Conservation (phyloP, 73 alveolate species). For the Paramecium sonneborni region DNA sequence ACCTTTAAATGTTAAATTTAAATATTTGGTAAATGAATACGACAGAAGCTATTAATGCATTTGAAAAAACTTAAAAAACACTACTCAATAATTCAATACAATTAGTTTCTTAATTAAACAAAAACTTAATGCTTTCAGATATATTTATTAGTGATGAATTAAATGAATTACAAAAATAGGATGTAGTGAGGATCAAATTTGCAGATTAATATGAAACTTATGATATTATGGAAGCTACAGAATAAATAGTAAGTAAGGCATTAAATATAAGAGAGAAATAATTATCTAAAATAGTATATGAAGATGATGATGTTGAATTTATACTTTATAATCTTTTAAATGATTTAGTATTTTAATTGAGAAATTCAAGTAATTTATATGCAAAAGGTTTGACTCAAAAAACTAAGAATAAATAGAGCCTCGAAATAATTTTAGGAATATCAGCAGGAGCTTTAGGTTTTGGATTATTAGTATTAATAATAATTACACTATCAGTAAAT, state of each 20-base stretch:
- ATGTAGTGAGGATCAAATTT: neutral
- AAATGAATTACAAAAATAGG: neutral
- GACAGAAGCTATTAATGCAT: neutral
- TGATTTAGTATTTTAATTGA: constrained; percentile 32
- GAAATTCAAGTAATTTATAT: neutral
- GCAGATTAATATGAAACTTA: neutral
- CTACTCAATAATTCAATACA: neutral
- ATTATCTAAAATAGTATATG: neutral
- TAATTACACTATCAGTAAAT: neutral
- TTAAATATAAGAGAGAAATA: neutral
- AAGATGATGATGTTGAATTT: constrained; percentile 17
- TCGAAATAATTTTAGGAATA: neutral
- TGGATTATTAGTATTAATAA: neutral
- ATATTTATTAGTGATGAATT: constrained; percentile 12
- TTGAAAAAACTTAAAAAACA: neutral
- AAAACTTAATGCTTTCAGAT: neutral
- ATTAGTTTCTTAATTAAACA: neutral
- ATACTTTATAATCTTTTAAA: neutral
- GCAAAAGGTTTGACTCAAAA: neutral
- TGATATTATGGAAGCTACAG: constrained; percentile 22
- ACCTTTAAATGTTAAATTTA: constrained; percentile 31
- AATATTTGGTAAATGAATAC: neutral
- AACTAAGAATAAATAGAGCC: neutral
- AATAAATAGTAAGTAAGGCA: constrained; percentile 47
- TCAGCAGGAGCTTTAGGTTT: constrained; percentile 39